Evolutionary conservation across 495 filamentous ascomycete genomes (phyloP).

Genomic region (Lophium mytilinum): DNA sequence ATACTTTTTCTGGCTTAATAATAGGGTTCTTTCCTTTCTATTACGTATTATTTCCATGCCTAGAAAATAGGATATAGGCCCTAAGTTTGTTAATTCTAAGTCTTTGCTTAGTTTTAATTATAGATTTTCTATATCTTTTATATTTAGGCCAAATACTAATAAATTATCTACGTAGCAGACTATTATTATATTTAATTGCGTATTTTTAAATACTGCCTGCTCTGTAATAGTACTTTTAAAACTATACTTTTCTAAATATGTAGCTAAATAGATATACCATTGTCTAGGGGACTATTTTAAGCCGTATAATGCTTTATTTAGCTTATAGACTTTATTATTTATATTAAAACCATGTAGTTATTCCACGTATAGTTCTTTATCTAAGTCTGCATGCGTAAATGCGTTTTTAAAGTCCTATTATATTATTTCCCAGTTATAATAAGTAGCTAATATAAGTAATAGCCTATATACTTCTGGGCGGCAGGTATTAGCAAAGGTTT

Average conservation of each 20-base stretch:
- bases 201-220: not conserved
- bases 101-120: not conserved
- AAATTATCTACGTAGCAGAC: not conserved
- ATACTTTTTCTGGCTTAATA: not conserved
- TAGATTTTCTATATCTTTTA: not conserved
- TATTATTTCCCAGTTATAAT: conserved; percentile 27
- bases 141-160: not conserved
- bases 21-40: not conserved
- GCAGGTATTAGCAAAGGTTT: conserved; percentile 24
- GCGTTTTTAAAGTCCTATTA: conserved; percentile 24
- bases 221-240: not conserved
- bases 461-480: conserved; percentile 5
- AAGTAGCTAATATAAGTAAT: conserved; percentile 10
- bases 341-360: no score
- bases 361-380: no score
- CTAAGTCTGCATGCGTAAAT: no score
- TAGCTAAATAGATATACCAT: conserved; percentile 10
- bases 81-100: not conserved
- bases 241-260: not conserved
- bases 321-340: conserved; percentile 5
- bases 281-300: conserved; percentile 20
- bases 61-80: not conserved
- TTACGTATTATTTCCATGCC: not conserved
- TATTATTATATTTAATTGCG: not conserved
- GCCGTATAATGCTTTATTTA: conserved; percentile 13